phyloP scores from a whole-genome alignment of 2,329 filamentous ascomycete species.

The Paraphaeosphaeria sporulosa region DNA sequence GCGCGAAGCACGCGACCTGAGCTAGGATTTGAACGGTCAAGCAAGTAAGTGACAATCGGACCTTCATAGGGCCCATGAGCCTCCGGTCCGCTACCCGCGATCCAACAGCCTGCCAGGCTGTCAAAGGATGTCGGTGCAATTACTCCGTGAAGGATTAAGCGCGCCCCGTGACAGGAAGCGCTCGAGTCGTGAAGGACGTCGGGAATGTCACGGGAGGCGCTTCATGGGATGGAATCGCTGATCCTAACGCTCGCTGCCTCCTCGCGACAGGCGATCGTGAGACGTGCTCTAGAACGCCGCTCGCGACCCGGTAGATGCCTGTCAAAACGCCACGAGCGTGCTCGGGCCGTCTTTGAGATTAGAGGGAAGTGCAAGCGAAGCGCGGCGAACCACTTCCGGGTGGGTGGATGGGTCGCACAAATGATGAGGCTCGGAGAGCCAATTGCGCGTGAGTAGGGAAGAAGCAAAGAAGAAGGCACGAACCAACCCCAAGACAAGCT shows the following conservation, averaged over 20 bases:
- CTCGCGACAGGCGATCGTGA: background rate
- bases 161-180: background rate
- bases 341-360: background rate
- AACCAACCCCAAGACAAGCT: background rate
- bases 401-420: background rate
- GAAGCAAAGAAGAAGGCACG: constrained; percentile 3
- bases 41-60: background rate
- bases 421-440: background rate
- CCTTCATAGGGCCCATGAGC: constrained; percentile 4
- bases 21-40: background rate
- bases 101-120: background rate
- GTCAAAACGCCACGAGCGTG: constrained; percentile 8
- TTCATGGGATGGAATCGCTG: no score
- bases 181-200: background rate
- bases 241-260: background rate
- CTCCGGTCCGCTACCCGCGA: constrained; percentile 5
- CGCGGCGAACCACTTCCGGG: background rate
- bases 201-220: background rate
- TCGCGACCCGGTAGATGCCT: background rate
- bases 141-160: background rate
- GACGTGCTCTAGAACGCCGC: constrained; percentile 6
- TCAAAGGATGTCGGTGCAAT: background rate
- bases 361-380: constrained; percentile 1
- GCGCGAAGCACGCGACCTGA: background rate
- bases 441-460: background rate